These are phyloP conservation scores for Microbotryum intermedium DNA, from an alignment of 1,284 basidiomycete genomes.

Conservation along the genomic window DNA sequence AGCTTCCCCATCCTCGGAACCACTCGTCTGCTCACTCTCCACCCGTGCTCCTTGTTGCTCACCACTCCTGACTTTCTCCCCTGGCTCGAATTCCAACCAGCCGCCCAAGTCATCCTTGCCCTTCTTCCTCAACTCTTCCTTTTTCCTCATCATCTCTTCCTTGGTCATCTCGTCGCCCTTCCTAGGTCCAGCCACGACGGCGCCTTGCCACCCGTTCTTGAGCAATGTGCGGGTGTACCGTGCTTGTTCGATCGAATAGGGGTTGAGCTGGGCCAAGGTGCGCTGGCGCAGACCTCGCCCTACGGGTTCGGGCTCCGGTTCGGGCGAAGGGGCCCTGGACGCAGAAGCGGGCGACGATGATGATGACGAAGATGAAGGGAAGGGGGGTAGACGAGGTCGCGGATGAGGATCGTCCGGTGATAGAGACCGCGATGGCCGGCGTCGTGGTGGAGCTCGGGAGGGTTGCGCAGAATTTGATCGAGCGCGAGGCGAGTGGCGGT, in stretches of 20 bases:
- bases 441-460: too few relatives aligned
- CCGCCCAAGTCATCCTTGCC: conserved; percentile 22
- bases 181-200: conserved; percentile 35
- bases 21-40: not conserved
- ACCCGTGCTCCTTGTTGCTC: too few relatives aligned
- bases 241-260: conserved; percentile 39
- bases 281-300: conserved; percentile 34
- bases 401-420: too few relatives aligned
- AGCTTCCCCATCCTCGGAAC: not conserved
- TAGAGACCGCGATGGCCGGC: too few relatives aligned
- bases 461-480: too few relatives aligned
- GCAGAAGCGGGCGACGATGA: not conserved
- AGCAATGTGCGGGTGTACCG: conserved; percentile 37
- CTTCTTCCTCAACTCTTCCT: not conserved
- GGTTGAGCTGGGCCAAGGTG: conserved; percentile 39
- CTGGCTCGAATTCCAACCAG: conserved; percentile 26
- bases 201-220: conserved; percentile 42
- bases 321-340: not conserved
- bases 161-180: conserved; percentile 4
- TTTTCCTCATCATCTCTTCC: conserved; percentile 17
- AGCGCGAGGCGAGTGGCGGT: too few relatives aligned
- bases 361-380: not conserved
- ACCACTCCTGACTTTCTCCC: not conserved
- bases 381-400: not conserved
- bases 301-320: not conserved